Conservation (phyloP, 495 filamentous ascomycete species). For the Neurospora sublineolata region DNA sequence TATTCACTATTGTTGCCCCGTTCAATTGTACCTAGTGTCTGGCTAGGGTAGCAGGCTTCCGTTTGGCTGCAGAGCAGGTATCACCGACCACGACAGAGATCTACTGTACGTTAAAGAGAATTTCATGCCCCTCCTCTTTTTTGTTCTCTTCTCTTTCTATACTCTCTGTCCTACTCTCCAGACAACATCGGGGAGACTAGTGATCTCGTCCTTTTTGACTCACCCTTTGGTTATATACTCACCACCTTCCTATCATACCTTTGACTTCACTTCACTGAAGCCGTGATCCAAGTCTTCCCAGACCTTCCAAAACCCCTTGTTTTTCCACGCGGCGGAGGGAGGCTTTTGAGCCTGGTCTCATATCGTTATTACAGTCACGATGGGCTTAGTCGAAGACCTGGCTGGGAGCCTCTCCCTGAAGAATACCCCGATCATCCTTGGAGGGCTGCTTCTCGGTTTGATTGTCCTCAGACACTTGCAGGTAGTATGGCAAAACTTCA, state of each 20-base stretch:
- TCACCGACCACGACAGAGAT: neutral
- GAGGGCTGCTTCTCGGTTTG: slow-evolving; percentile 17
- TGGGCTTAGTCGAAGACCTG: slow-evolving; percentile 29
- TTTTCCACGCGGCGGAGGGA: neutral
- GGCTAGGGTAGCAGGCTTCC: neutral
- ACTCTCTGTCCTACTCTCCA: neutral
- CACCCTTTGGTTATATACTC: neutral
- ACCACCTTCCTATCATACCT: neutral
- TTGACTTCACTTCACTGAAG: neutral
- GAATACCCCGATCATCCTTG: slow-evolving; percentile 15
- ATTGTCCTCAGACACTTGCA: slow-evolving; percentile 17
- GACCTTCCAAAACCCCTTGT: neutral
- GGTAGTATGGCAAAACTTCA: slow-evolving; percentile 19
- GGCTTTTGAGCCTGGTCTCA: neutral
- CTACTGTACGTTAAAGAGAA: neutral
- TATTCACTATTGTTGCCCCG: neutral
- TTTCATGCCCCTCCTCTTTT: neutral
- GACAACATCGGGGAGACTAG: neutral
- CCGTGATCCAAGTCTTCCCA: neutral
- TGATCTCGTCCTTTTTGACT: neutral
- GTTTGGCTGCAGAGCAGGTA: neutral
- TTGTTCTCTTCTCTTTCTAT: neutral
- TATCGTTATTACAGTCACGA: slow-evolving; percentile 9
- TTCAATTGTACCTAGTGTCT: neutral
- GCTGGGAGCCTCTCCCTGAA: slow-evolving; percentile 27